Evolutionary conservation across 495 filamentous ascomycete genomes (phyloP).

Genomic region (Neurospora intermedia): DNA sequence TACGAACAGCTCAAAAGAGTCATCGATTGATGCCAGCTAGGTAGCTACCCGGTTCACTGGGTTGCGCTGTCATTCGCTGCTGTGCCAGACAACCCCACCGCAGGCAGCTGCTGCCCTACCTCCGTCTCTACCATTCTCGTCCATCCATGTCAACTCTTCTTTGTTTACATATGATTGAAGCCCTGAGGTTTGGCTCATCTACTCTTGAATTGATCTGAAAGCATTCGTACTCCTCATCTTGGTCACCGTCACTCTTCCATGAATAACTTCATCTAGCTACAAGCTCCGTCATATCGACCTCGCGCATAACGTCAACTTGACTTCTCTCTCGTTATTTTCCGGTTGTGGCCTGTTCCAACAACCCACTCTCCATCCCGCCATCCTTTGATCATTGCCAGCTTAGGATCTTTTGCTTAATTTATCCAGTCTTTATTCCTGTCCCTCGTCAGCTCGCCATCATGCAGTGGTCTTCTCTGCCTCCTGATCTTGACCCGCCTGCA

Average conservation of each 20-base stretch:
- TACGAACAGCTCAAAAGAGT: neutral
- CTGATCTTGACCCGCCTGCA: neutral
- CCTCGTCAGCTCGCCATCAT: neutral
- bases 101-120: neutral
- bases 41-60: neutral
- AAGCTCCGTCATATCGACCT: neutral
- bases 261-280: neutral
- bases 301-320: neutral
- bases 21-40: neutral
- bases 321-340: neutral
- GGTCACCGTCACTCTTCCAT: neutral
- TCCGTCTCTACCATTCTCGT: neutral
- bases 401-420: neutral
- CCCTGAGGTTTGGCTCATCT: neutral
- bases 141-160: neutral
- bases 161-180: neutral
- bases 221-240: neutral
- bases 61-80: neutral
- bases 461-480: neutral
- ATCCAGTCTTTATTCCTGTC: neutral
- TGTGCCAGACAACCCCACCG: neutral
- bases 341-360: neutral
- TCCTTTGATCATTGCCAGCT: neutral
- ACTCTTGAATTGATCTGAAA: neutral
- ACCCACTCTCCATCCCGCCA: neutral